A percentile compares a stretch with the other conserved stretches of the same genome.
Conservation (phyloP, 805 yeast species). For the Priceomyces fermenticarens region DNA sequence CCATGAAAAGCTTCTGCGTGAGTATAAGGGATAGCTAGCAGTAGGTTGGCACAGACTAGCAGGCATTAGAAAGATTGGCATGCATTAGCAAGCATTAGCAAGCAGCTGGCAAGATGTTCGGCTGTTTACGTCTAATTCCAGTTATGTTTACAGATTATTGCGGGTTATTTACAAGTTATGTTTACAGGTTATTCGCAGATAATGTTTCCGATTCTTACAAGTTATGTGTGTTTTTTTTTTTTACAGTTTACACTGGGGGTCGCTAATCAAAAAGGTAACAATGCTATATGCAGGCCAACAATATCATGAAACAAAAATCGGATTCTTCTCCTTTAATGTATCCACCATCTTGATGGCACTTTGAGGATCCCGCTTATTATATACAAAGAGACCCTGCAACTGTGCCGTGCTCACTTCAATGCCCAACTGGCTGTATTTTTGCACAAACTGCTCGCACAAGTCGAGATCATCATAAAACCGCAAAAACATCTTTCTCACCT, state of each 20-base stretch:
- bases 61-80: background rate
- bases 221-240: no score
- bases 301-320: slow-evolving; percentile 8
- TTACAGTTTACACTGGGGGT: background rate
- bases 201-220: no score
- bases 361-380: slow-evolving; percentile 79
- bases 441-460: slow-evolving; percentile 51
- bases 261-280: no score
- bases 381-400: slow-evolving; percentile 91
- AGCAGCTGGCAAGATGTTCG: background rate
- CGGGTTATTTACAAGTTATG: no score
- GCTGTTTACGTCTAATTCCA: background rate
- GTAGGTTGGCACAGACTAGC: background rate
- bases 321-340: slow-evolving; percentile 33
- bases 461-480: slow-evolving; percentile 69
- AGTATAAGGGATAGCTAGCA: slow-evolving; percentile 31
- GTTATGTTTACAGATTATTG: no score
- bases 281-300: no score
- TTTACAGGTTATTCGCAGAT: no score
- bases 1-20: slow-evolving; percentile 26
- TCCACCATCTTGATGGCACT: slow-evolving; percentile 68
- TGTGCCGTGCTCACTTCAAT: slow-evolving; percentile 82
- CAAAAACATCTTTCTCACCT: slow-evolving; percentile 78
- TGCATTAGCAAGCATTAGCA: background rate
- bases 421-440: slow-evolving; percentile 44